Conservation (phyloP, 345 rosid species). For the Aurinia saxatilis region DNA sequence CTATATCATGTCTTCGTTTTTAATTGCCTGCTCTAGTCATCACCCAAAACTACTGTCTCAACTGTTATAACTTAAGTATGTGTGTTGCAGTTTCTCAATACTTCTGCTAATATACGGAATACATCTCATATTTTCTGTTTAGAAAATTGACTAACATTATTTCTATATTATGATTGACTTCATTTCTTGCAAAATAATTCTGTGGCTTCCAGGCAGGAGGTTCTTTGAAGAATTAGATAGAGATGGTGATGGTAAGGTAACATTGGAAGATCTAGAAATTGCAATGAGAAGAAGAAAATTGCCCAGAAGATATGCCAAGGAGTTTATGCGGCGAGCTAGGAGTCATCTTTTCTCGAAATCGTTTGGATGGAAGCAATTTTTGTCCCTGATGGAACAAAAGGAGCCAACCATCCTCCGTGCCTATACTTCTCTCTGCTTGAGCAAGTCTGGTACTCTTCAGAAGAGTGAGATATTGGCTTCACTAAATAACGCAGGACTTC, state of each 20-base stretch:
- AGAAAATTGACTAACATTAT: background rate
- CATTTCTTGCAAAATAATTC: slow-evolving; percentile 4
- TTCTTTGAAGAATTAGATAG: slow-evolving; percentile 97
- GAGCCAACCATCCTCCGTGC: slow-evolving; percentile 98
- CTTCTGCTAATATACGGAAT: background rate
- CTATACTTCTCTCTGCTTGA: slow-evolving; percentile 85
- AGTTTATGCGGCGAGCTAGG: slow-evolving; percentile 76
- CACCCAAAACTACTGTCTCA: background rate
- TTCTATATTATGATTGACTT: background rate
- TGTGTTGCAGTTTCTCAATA: background rate
- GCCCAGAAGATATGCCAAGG: slow-evolving; percentile 79
- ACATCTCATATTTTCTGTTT: background rate
- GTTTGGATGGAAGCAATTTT: slow-evolving; percentile 95
- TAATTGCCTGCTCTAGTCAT: background rate
- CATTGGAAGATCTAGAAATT: slow-evolving; percentile 88
- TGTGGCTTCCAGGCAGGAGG: slow-evolving; percentile 60
- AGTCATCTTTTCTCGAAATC: slow-evolving; percentile 91
- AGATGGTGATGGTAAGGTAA: slow-evolving; percentile 96
- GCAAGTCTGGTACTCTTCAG: slow-evolving; percentile 92
- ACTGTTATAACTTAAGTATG: background rate
- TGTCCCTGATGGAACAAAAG: slow-evolving; percentile 96
- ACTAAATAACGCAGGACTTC: slow-evolving; percentile 81
- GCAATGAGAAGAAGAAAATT: slow-evolving; percentile 89
- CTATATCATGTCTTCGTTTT: background rate
- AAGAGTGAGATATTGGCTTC: slow-evolving; percentile 96